phyloP scores from a whole-genome alignment of 177 flowering plant genomes.

The Telopea speciosissima region DNA sequence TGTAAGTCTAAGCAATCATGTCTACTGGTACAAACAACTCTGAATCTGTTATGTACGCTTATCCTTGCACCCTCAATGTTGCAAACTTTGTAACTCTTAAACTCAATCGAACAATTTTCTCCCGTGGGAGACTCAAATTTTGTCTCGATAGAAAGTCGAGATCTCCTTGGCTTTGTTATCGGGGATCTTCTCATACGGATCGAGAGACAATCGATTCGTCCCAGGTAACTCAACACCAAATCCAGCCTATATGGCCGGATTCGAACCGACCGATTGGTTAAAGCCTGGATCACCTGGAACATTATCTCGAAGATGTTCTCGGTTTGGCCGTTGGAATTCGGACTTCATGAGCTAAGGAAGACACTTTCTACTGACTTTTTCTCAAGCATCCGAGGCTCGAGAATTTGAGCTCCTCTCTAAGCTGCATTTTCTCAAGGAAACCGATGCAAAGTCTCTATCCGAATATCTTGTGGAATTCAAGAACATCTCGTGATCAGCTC shows the following conservation, averaged over 20 bases:
- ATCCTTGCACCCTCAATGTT: not conserved
- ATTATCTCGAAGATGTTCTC: not conserved
- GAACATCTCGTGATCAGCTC: not conserved
- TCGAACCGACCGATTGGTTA: not conserved
- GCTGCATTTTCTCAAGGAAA: not conserved
- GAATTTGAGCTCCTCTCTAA: not conserved
- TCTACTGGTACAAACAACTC: no score
- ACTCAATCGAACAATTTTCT: not conserved
- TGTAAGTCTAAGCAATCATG: no score
- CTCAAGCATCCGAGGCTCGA: not conserved
- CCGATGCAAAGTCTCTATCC: not conserved
- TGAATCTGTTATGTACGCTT: not conserved
- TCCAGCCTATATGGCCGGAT: not conserved
- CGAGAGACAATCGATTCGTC: not conserved
- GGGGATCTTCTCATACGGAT: not conserved
- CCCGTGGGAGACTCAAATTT: not conserved
- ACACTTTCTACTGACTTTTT: not conserved
- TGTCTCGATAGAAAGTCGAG: conserved; percentile 1
- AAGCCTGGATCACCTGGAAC: not conserved
- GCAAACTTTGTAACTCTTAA: not conserved
- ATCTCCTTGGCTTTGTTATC: not conserved
- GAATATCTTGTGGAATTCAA: not conserved
- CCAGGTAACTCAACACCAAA: not conserved
- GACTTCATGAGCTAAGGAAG: not conserved
- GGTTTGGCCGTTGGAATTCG: not conserved